Base-by-base conservation (phyloP, 139 green algal genomes). In the Penium margaritaceum region DNA sequence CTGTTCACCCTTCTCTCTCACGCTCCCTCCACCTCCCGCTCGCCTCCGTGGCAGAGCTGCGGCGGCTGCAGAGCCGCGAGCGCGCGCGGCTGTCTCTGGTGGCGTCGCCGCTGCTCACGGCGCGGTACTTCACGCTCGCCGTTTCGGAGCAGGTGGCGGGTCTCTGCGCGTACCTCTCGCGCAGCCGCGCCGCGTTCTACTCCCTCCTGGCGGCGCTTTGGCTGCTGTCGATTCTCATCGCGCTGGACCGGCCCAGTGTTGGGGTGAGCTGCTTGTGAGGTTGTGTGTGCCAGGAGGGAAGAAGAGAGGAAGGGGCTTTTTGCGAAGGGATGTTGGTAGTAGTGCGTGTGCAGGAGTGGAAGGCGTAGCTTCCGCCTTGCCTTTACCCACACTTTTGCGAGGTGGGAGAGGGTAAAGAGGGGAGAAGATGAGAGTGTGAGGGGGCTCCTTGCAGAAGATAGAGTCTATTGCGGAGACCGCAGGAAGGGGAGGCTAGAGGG, bases 111-210 rank as follows among this genome's bases (percentile, higher is more conserved):
- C 57, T 76, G 37, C 46, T 41, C 17, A 68, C 47, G 35, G 47
- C 69, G 27, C 70, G 38, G 51, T 76, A 76, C 47, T 76, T 67
- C 51, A 21, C 29, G 19, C 36, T 76, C n/a, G 68, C 68, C n/a
- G 37, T 76, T 14, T 15, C 19, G 15, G 68, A 76, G 46, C 37
- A 47, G 27, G n/a, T 57, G 24, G 21, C 29, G 9, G 29, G 14
- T 14, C 46, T 29, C 21, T 21, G 21, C 19, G 36, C n/a, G 19
- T 69, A 69, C 36, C 27, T 76, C 17, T 14, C 21, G 19, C 17
- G 67, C 29, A 27, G 24, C 19, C 32, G 67, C 19, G 32, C 67
- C 37, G 36, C 46, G 51, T 30, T 21, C 17, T 12, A 19, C 27
- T 12, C 29, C 21, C 37, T 66, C 19, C 24, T 76, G 47, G 35